A percentile compares a stretch with the other conserved stretches of the same genome.
These are phyloP conservation scores for Conticribra guillardii DNA, from an alignment of 108 stramenopile genomes.

Conservation along the genomic window DNA sequence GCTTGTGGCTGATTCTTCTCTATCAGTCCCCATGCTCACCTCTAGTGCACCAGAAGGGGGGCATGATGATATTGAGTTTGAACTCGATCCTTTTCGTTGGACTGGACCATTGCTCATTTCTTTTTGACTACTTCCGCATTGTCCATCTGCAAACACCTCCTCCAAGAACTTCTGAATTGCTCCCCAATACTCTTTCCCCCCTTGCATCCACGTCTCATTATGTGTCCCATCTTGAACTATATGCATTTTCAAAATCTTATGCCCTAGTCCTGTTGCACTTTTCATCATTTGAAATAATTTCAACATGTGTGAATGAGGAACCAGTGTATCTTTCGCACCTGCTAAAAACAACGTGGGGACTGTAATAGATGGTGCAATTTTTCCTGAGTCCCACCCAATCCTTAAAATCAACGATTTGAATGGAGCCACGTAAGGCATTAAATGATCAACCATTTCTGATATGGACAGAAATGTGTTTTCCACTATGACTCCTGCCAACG, in stretches of 20 bases:
- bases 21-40: not conserved
- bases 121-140: not conserved
- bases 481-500: conserved; percentile 87
- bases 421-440: conserved; percentile 89
- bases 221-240: conserved; percentile 86
- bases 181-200: conserved; percentile 83
- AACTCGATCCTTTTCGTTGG: not conserved
- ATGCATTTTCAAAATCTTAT: conserved; percentile 47
- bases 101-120: not conserved
- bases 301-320: conserved; percentile 92
- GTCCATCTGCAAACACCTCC: conserved; percentile 24
- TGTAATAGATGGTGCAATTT: conserved; percentile 51
- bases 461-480: conserved; percentile 97
- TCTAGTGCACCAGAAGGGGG: not conserved
- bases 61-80: not conserved
- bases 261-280: conserved; percentile 1
- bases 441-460: conserved; percentile 90
- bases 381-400: conserved; percentile 81
- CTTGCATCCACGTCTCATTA: conserved; percentile 94
- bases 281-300: conserved; percentile 56
- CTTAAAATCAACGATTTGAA: conserved; percentile 85
- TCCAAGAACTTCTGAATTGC: conserved; percentile 50
- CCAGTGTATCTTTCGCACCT: conserved; percentile 89
- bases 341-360: conserved; percentile 87
- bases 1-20: not conserved